Conservation (phyloP, 2,329 filamentous ascomycete genomes). For the Chaetomium sp. region DNA sequence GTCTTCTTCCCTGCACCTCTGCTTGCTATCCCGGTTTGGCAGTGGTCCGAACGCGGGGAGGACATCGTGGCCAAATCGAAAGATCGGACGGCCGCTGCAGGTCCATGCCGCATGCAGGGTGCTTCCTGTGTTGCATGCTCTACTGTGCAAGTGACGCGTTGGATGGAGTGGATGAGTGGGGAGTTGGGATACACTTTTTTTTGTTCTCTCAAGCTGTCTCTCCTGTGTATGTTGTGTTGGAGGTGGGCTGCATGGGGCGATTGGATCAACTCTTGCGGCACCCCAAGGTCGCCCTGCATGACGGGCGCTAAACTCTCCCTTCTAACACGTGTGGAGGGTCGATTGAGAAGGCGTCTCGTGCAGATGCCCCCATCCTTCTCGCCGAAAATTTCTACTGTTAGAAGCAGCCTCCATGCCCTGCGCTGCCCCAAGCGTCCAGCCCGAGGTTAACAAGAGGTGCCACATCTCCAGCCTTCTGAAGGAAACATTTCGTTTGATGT, state of each 20-base stretch:
- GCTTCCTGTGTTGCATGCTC: background rate
- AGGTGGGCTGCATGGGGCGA: slow-evolving; percentile 3
- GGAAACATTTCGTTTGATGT: background rate
- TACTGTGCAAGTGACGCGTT: background rate
- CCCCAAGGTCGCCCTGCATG: slow-evolving; percentile 1
- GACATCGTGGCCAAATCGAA: slow-evolving; percentile 6
- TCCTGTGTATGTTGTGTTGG: background rate
- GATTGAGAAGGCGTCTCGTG: background rate
- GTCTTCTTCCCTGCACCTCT: background rate
- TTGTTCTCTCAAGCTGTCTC: background rate
- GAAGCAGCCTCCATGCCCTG: slow-evolving; percentile 1
- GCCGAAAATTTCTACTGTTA: slow-evolving; percentile 1
- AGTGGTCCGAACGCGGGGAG: background rate
- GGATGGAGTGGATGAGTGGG: background rate
- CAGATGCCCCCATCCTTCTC: background rate
- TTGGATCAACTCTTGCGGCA: slow-evolving; percentile 3
- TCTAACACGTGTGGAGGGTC: slow-evolving; percentile 3
- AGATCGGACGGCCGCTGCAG: slow-evolving; percentile 5
- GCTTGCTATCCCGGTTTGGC: background rate
- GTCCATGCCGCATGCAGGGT: slow-evolving; percentile 1
- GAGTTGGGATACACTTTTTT: background rate
- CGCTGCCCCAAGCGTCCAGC: background rate
- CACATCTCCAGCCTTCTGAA: too few relatives aligned
- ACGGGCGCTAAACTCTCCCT: slow-evolving; percentile 14
- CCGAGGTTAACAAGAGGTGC: background rate